Conservation (phyloP, 257 asterid species). For the Paraleonurus japonicus region DNA sequence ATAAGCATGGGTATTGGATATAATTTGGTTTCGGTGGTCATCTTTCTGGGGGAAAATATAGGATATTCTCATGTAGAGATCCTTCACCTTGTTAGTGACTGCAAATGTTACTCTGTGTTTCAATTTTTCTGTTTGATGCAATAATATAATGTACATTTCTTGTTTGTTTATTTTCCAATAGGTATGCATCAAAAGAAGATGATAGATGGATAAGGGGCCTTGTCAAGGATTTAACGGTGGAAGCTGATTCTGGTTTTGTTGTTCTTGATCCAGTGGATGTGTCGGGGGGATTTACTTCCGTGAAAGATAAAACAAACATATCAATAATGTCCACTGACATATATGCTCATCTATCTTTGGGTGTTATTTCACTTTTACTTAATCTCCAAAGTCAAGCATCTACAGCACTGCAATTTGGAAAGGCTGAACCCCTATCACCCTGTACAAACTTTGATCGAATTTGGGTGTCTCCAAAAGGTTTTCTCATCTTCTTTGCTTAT, state of each 20-base stretch:
- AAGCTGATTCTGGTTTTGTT: slow-evolving; percentile 96
- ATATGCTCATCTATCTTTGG: slow-evolving; percentile 86
- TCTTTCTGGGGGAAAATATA: neutral
- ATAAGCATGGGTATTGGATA: neutral
- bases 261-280: slow-evolving; percentile 97
- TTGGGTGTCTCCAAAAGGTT: slow-evolving; percentile 96
- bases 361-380: slow-evolving; percentile 87
- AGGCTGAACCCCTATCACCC: slow-evolving; percentile 81
- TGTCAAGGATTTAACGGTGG: slow-evolving; percentile 83
- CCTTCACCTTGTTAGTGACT: slow-evolving; percentile 12
- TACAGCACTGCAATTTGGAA: slow-evolving; percentile 83
- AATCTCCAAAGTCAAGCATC: slow-evolving; percentile 89
- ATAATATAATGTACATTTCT: neutral
- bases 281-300: slow-evolving; percentile 93
- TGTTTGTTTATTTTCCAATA: slow-evolving; percentile 34
- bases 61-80: neutral
- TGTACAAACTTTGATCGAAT: slow-evolving; percentile 87
- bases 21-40: slow-evolving; percentile 11
- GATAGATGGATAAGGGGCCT: slow-evolving; percentile 93
- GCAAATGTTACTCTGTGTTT: slow-evolving; percentile 1
- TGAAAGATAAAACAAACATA: slow-evolving; percentile 86
- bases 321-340: slow-evolving; percentile 74
- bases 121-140: slow-evolving; percentile 6
- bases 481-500: slow-evolving; percentile 22
- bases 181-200: slow-evolving; percentile 96